Evolutionary conservation across 2,329 filamentous ascomycete genomes (phyloP), one percentile per base, ranked within the genome.

Genomic region (Falciphora oryzae): DNA sequence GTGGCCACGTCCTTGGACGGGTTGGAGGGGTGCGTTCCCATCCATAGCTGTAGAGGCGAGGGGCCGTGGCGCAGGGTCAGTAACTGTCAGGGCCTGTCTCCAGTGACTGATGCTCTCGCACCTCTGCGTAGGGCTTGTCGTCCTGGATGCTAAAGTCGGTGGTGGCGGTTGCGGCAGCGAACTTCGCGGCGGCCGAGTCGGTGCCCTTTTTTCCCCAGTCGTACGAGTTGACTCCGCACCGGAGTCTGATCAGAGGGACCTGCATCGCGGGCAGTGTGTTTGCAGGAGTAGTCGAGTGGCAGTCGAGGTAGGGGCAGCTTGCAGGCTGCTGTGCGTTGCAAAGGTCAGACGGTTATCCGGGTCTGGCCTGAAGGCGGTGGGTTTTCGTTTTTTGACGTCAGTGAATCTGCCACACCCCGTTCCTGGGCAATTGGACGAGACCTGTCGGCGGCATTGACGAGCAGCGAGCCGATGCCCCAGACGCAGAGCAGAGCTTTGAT

Each of bases 121-220:
- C 93, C 85, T 98, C 95, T 61, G 95, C 93, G 73, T 99, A 99
- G 38, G 95, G 94, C 79, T 92, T 95, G 71, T 96, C 90, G 63
- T 89, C 83, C 74, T 97, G 85, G 67, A 99, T 89, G 13, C 83
- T 83, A 75, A 98, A 89, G 70, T 87, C 87, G 57, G 85, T 81
- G 18, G 88, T 83, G 14, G 92, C 87, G 5, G 93, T 97, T 25
- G 93, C 92, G 60, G 92, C 89, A 56, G 93, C 94, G 76, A 91
- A 98, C 71, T 88, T 90, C 68, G 95, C 95, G 62, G 93, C 95
- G 18, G 93, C 91, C 61, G 94, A 98, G 65, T 90, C 85, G 67
- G 85, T 85, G 72, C 95, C 95, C 73, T 93, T 85, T 83, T 99
- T 99, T 69, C 94, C 95, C 95, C 95, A 99, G 80, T 97, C 95